phyloP scores from a whole-genome alignment of 768 basidiomycete species.

The Candolleomyces aberdarensis region DNA sequence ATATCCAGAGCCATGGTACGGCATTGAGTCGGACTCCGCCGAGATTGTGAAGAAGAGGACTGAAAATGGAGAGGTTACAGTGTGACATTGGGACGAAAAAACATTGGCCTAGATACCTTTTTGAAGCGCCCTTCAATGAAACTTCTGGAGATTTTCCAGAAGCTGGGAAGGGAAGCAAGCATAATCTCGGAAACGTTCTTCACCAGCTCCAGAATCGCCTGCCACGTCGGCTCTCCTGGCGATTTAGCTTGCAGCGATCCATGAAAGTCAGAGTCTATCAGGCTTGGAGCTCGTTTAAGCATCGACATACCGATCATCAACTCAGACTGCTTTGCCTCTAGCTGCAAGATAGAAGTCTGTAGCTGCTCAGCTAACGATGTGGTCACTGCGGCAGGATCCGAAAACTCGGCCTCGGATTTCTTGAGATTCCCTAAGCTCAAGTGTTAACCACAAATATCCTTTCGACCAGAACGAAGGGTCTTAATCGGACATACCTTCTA shows the following conservation, averaged over 20 bases:
- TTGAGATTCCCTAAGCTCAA: constrained; percentile 43
- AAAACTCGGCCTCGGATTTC: constrained; percentile 32
- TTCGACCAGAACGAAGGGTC: constrained; percentile 2
- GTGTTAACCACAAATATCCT: neutral
- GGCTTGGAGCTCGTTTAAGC: neutral
- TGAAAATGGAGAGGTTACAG: constrained; percentile 21
- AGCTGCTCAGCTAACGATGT: constrained; percentile 53
- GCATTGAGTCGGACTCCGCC: constrained; percentile 81
- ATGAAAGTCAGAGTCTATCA: constrained; percentile 3
- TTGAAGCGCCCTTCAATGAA: constrained; percentile 94
- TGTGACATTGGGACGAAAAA: neutral
- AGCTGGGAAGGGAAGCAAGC: constrained; percentile 81
- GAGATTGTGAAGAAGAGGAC: constrained; percentile 40
- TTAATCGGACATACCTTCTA: constrained; percentile 45
- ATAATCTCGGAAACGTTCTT: constrained; percentile 87
- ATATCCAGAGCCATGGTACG: constrained; percentile 87
- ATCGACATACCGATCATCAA: constrained; percentile 48
- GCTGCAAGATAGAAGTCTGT: constrained; percentile 52
- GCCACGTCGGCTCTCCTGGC: constrained; percentile 78
- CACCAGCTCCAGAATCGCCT: constrained; percentile 70
- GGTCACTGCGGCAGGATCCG: constrained; percentile 36
- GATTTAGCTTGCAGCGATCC: constrained; percentile 51
- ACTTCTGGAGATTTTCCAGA: constrained; percentile 88
- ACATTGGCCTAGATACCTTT: constrained; percentile 51
- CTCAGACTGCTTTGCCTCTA: constrained; percentile 67